Evolutionary conservation across 176 grass and related monocot species (phyloP).

Genomic region (Oryza nivara): DNA sequence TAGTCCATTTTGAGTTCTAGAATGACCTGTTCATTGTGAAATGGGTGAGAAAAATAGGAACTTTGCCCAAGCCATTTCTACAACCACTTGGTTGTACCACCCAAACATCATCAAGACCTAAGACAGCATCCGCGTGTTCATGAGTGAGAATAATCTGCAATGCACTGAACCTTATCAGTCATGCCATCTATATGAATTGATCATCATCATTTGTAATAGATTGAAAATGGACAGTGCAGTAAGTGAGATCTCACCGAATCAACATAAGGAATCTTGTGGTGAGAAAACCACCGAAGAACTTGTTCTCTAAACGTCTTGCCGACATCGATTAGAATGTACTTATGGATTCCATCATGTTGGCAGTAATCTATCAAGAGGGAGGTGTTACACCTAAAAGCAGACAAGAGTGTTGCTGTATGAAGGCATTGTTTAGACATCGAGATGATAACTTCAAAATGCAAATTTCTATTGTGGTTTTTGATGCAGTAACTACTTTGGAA

Average conservation of each 20-base stretch:
- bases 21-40: constrained; percentile 83
- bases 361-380: constrained; percentile 89
- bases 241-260: constrained; percentile 60
- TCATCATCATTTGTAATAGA: background rate
- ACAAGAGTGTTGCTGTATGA: background rate
- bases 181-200: background rate
- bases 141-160: constrained; percentile 94
- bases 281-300: constrained; percentile 84
- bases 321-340: constrained; percentile 73
- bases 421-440: background rate
- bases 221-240: background rate
- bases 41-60: constrained; percentile 79
- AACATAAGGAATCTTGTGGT: constrained; percentile 61
- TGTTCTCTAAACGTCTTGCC: constrained; percentile 88
- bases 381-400: constrained; percentile 68
- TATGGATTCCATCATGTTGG: constrained; percentile 51
- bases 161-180: background rate
- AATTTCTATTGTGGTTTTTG: background rate
- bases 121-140: constrained; percentile 85
- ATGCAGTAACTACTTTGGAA: background rate
- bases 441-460: background rate
- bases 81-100: constrained; percentile 49
- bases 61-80: constrained; percentile 45
- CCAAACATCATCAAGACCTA: constrained; percentile 83
- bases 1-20: background rate